Conservation (phyloP, 345 rosid genomes). For the Citrus medica region DNA sequence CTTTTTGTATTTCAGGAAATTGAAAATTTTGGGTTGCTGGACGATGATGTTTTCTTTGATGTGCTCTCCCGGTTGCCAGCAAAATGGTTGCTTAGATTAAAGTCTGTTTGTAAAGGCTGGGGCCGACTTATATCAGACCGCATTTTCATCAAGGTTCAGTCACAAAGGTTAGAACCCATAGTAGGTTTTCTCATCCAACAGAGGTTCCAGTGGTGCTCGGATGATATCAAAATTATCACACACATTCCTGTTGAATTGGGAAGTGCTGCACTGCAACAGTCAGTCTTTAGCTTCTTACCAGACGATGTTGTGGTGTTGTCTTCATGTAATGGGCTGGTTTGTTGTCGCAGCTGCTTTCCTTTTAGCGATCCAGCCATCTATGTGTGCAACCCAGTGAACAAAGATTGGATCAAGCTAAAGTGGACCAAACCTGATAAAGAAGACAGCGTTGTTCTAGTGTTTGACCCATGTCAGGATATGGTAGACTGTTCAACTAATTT, state of each 20-base stretch:
- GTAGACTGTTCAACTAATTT: constrained; percentile 19
- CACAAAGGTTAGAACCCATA: constrained; percentile 20
- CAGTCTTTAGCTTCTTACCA: constrained; percentile 33
- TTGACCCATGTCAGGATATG: constrained; percentile 26
- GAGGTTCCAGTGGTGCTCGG: constrained; percentile 11
- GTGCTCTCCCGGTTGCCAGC: constrained; percentile 37
- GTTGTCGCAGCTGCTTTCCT: constrained; percentile 34
- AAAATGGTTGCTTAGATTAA: constrained; percentile 24
- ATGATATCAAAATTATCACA: constrained; percentile 27
- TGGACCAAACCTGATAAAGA: constrained; percentile 26
- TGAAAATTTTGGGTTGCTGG: not conserved
- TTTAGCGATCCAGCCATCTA: constrained; percentile 26
- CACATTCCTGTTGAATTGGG: constrained; percentile 27
- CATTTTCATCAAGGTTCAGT: constrained; percentile 26
- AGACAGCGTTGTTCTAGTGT: constrained; percentile 29
- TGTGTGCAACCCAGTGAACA: constrained; percentile 41
- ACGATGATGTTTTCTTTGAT: constrained; percentile 22
- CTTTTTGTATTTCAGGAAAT: constrained; percentile 8
- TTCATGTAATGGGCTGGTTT: constrained; percentile 40
- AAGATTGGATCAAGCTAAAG: constrained; percentile 27
- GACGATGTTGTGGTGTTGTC: constrained; percentile 31
- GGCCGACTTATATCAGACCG: constrained; percentile 19
- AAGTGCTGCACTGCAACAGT: constrained; percentile 11
- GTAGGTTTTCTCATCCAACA: constrained; percentile 41
- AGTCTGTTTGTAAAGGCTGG: constrained; percentile 35